Evolutionary conservation across 805 yeast species (phyloP), one percentile per base, ranked within the genome.

Genomic region (Candida lessepsii): DNA sequence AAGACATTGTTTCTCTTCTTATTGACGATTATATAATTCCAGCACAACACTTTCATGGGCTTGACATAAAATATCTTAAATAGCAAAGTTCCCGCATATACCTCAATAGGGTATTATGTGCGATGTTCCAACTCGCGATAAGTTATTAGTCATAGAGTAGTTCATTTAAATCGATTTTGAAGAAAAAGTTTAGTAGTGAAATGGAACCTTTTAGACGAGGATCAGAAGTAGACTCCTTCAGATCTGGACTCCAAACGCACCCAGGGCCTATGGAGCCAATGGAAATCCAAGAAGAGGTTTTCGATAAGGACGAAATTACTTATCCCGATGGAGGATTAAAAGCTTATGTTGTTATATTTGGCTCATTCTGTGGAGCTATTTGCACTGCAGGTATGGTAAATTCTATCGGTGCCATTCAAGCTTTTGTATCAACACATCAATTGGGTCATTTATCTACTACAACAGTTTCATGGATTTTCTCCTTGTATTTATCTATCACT

Each of bases 401-500:
- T 50, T 58, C 81, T 2, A 63, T 74, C 28, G 87, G 88, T 47
- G 83, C 79, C 3, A 68, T 82, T 28, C 81, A 82, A 57, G 71
- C 82, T 0, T 78, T 80, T 48, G 66, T 82, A 8, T 68, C 78
- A 7, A 61, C 60, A 9, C 73, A 81, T 55, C 86, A 81, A 54
- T 58, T 82, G 45, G 61, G 61, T 1, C 50, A 68, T 31, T 59
- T 63, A 5, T 55, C 69, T 4, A 63, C 76, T 1, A 69, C 82
- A 2, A 58, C 75, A 2, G 66, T 79, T 4, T 73, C 84, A 1
- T 80, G 87, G 86, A 72, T 82, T 21, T 82, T 82, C 48, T 80
- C 87, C 1, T 56, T 81, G 19, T 76, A 70, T 54, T 56, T 74
- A 42, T 70, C 75, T 23, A 54, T 80, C 20, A 63, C 75, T 9